These are phyloP conservation scores for Marasmius oreades DNA, from an alignment of 1,284 basidiomycete species.

Conservation along the genomic window DNA sequence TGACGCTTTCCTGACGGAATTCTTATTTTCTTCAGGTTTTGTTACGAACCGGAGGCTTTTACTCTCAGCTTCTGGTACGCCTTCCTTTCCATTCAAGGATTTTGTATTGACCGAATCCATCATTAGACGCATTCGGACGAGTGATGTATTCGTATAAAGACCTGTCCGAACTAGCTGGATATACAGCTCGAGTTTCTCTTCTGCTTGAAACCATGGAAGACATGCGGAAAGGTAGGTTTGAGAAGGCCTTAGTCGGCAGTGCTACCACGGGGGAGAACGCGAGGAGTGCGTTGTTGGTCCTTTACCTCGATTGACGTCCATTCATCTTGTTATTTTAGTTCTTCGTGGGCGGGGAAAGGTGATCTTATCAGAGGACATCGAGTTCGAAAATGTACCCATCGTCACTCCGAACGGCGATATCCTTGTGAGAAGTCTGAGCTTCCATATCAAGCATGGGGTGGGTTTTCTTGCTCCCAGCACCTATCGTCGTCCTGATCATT, in stretches of 20 bases:
- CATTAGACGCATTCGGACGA: slow-evolving; percentile 70
- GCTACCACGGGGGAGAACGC: slow-evolving; percentile 77
- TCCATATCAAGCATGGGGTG: slow-evolving; percentile 88
- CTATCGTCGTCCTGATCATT: slow-evolving; percentile 4
- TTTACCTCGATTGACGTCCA: neutral
- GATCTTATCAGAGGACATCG: slow-evolving; percentile 83
- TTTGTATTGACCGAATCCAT: neutral
- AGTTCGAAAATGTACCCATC: slow-evolving; percentile 92
- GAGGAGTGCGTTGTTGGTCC: slow-evolving; percentile 50
- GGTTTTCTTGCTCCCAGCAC: slow-evolving; percentile 24
- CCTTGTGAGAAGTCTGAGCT: slow-evolving; percentile 80
- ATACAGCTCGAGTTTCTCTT: slow-evolving; percentile 88
- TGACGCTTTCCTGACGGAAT: too few relatives aligned
- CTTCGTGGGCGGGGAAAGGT: slow-evolving; percentile 78
- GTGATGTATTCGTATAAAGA: slow-evolving; percentile 98
- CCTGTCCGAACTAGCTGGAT: slow-evolving; percentile 92
- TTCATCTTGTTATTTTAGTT: slow-evolving; percentile 48
- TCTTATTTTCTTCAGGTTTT: slow-evolving; percentile 53
- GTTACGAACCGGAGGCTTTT: slow-evolving; percentile 92
- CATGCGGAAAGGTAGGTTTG: slow-evolving; percentile 79
- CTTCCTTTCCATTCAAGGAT: neutral
- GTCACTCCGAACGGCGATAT: slow-evolving; percentile 96
- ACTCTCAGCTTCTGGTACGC: slow-evolving; percentile 70
- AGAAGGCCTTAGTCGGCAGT: slow-evolving; percentile 84
- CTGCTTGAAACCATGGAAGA: slow-evolving; percentile 93